Conservation (phyloP, 164 flowering plant species). For the Sedum album region DNA sequence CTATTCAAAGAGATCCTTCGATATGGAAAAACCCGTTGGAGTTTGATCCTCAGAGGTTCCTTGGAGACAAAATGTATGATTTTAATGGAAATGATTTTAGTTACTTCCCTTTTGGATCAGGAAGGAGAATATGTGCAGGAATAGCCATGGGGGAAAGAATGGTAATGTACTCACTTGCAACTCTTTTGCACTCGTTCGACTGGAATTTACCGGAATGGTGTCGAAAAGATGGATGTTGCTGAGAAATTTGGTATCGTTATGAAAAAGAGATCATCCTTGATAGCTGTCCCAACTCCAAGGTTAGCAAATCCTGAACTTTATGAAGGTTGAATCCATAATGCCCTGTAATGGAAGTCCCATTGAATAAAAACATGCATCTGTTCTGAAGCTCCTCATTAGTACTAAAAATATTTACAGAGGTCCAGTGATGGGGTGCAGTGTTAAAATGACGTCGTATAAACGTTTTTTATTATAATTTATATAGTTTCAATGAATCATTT, state of each 20-base stretch:
- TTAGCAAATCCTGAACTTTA: neutral
- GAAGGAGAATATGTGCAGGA: conserved; percentile 7
- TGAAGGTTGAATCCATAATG: neutral
- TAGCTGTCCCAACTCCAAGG: conserved; percentile 10
- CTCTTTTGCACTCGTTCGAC: conserved; percentile 4
- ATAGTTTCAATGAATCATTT: too few relatives aligned
- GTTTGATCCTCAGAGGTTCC: conserved; percentile 17
- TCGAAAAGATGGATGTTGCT: neutral
- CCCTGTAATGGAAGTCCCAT: neutral
- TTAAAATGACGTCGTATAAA: too few relatives aligned
- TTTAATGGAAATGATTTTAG: conserved; percentile 11
- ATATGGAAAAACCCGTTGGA: conserved; percentile 11
- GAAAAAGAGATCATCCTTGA: neutral
- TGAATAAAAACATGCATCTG: too few relatives aligned
- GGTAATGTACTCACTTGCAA: neutral
- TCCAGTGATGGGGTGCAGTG: too few relatives aligned
- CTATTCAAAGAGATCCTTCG: conserved; percentile 14
- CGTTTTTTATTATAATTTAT: too few relatives aligned
- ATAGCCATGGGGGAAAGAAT: neutral
- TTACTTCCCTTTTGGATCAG: conserved; percentile 12
- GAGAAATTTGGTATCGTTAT: conserved; percentile 3
- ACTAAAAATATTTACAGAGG: too few relatives aligned
- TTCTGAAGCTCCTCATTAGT: too few relatives aligned
- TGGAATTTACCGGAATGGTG: conserved; percentile 6
- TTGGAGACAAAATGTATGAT: neutral